Evolutionary conservation across 371 early-diverging fungal genomes (phyloP).

Genomic region (Mortierella sp.): DNA sequence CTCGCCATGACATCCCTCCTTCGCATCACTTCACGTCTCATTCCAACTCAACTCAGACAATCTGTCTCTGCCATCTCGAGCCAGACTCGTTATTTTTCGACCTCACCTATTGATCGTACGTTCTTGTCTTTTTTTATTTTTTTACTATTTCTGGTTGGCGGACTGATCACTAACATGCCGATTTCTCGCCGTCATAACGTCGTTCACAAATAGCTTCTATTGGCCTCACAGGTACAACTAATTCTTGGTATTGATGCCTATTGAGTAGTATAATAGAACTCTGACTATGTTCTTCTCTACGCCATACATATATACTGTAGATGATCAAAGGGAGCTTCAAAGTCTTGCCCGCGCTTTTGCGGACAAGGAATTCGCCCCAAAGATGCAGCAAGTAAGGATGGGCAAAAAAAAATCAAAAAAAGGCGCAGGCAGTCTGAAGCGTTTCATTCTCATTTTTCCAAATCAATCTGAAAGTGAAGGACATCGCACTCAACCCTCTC

Average conservation of each 20-base stretch:
- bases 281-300: no score
- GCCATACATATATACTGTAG: slow-evolving; percentile 8
- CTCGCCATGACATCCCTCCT: slow-evolving; percentile 31
- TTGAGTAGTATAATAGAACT: no score
- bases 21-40: slow-evolving; percentile 28
- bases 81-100: slow-evolving; percentile 31
- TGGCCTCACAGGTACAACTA: slow-evolving; percentile 37
- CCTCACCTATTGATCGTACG: slow-evolving; percentile 53
- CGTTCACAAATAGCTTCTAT: slow-evolving; percentile 23
- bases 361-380: slow-evolving; percentile 65
- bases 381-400: slow-evolving; percentile 60
- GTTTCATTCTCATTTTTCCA: no score
- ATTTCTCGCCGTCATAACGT: neutral
- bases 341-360: slow-evolving; percentile 63
- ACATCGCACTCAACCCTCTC: no score
- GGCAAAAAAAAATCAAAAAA: neutral
- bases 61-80: slow-evolving; percentile 20
- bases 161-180: no score
- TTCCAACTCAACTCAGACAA: slow-evolving; percentile 20
- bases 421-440: no score
- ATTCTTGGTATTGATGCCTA: neutral
- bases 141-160: no score
- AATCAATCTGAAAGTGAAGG: neutral
- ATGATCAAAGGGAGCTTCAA: slow-evolving; percentile 61
- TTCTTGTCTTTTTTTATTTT: neutral